Evolutionary conservation across 305 asterid genomes (phyloP).

Genomic region (Solanum aculeatissimum): DNA sequence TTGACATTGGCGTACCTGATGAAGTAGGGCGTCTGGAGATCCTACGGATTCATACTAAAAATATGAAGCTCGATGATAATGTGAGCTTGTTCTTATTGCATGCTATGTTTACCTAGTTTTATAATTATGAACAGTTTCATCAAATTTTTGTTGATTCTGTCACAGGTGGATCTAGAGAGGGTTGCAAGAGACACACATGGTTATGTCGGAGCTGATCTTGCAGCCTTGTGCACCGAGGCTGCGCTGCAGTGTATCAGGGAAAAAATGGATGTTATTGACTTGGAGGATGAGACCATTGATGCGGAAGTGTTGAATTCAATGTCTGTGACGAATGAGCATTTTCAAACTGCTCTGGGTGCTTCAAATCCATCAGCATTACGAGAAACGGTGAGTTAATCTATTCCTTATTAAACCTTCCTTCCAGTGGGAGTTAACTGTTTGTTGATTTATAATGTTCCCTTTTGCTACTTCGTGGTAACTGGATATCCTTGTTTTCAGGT

Average conservation of each 20-base stretch:
- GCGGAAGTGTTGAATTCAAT: not conserved
- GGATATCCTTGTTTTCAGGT: slow-evolving; percentile 19
- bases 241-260: not conserved
- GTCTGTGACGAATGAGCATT: slow-evolving; percentile 1
- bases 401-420: not conserved
- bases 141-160: not conserved
- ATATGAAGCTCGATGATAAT: not conserved
- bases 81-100: not conserved
- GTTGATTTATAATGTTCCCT: not conserved
- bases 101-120: not conserved
- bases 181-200: slow-evolving; percentile 2
- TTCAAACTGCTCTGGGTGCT: slow-evolving; percentile 2
- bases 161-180: slow-evolving; percentile 1
- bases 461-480: not conserved
- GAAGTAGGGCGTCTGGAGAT: not conserved
- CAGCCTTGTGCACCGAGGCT: slow-evolving; percentile 2
- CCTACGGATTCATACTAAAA: not conserved
- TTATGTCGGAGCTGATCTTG: slow-evolving; percentile 2
- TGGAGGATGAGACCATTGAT: not conserved
- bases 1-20: slow-evolving; percentile 1
- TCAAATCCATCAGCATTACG: slow-evolving; percentile 48
- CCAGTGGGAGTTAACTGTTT: not conserved
- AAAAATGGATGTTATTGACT: slow-evolving; percentile 1
- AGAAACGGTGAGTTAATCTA: slow-evolving; percentile 23
- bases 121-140: not conserved